phyloP scores from a whole-genome alignment of 352 stramenopile species.

The Phytophthora sp. region DNA sequence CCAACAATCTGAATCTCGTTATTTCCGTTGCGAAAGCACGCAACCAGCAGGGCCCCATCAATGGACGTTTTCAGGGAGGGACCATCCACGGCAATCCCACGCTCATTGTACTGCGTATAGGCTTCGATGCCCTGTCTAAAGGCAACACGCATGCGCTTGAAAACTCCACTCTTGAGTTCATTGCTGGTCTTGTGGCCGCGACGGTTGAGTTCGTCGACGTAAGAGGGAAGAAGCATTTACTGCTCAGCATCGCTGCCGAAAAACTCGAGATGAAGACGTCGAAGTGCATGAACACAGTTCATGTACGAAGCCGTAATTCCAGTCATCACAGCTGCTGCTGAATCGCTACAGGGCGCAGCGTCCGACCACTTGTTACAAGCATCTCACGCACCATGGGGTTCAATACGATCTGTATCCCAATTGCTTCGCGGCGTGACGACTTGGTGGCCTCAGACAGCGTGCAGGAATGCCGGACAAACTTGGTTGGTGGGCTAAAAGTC shows the following conservation, averaged over 20 bases:
- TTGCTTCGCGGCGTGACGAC: slow-evolving; percentile 3
- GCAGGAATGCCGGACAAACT: slow-evolving; percentile 1
- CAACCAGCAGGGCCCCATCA: too few relatives aligned
- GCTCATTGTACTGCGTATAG: too few relatives aligned
- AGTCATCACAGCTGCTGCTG: too few relatives aligned
- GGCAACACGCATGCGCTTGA: too few relatives aligned
- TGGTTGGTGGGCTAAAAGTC: neutral
- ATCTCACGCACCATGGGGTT: slow-evolving; percentile 2
- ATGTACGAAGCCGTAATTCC: too few relatives aligned
- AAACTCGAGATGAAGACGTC: too few relatives aligned
- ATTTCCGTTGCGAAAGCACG: slow-evolving; percentile 7
- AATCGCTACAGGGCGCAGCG: neutral
- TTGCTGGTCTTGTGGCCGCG: slow-evolving; percentile 1
- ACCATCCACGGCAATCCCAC: too few relatives aligned
- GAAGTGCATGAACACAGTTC: too few relatives aligned
- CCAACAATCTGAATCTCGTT: slow-evolving; percentile 12
- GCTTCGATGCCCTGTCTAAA: too few relatives aligned
- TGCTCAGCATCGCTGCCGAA: too few relatives aligned
- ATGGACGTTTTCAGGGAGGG: too few relatives aligned
- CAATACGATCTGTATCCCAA: slow-evolving; percentile 6
- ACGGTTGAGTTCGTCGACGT: slow-evolving; percentile 2
- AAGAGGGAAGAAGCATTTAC: slow-evolving; percentile 4
- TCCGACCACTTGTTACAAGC: neutral
- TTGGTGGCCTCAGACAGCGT: slow-evolving; percentile 3
- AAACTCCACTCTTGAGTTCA: neutral